Evolutionary conservation across 768 basidiomycete genomes (phyloP).

Genomic region (Kwoniella dendrophila): DNA sequence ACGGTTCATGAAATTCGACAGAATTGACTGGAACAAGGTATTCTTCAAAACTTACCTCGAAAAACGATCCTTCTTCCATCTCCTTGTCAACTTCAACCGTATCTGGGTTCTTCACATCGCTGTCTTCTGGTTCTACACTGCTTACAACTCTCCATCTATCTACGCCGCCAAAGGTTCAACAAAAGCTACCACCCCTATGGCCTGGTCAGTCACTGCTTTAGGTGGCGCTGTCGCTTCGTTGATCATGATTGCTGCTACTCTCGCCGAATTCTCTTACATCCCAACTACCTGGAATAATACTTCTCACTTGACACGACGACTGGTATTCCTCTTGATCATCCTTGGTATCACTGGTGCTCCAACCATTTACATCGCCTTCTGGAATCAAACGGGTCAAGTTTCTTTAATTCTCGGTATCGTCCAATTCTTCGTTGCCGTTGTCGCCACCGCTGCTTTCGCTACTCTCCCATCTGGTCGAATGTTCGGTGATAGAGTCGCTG

Average conservation of each 20-base stretch:
- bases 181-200: conserved; percentile 70
- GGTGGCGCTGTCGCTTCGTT: conserved; percentile 93
- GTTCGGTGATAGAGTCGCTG: conserved; percentile 97
- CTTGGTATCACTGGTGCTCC: conserved; percentile 89
- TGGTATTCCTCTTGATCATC: conserved; percentile 85
- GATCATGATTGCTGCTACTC: conserved; percentile 93
- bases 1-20: conserved; percentile 95
- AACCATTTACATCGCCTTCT: conserved; percentile 90
- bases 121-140: conserved; percentile 93
- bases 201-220: conserved; percentile 90
- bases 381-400: conserved; percentile 66
- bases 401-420: conserved; percentile 92
- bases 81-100: conserved; percentile 98
- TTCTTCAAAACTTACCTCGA: conserved; percentile 99
- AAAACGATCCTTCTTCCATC: conserved; percentile 92
- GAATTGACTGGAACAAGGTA: conserved; percentile 91
- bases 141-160: conserved; percentile 86
- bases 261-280: conserved; percentile 95
- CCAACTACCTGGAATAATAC: conserved; percentile 99
- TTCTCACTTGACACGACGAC: conserved; percentile 87
- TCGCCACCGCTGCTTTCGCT: conserved; percentile 82
- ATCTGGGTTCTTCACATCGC: conserved; percentile 98
- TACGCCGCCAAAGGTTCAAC: conserved; percentile 62
- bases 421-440: conserved; percentile 90
- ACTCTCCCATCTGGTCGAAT: conserved; percentile 94